Evolutionary conservation across 768 basidiomycete species (phyloP).

Genomic region (Xerocomus potaroensis): DNA sequence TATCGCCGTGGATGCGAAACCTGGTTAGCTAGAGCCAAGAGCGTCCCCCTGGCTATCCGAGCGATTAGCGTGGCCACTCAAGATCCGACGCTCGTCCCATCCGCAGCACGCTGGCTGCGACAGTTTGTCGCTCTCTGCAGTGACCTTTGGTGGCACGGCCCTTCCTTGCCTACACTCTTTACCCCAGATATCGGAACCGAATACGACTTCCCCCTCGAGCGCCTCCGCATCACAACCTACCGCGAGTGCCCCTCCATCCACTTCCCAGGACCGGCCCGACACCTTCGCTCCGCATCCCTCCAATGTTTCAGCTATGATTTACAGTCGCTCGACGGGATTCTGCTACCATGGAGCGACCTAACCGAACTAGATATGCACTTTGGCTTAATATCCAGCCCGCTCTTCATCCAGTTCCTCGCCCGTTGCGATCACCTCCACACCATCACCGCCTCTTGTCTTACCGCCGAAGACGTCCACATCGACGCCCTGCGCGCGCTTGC

Average conservation of each 20-base stretch:
- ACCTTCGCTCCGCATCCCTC: slow-evolving; percentile 18
- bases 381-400: slow-evolving; percentile 17
- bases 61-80: slow-evolving; percentile 9
- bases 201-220: slow-evolving; percentile 11
- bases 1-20: slow-evolving; percentile 20
- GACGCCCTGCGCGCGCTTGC: slow-evolving; percentile 4
- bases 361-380: slow-evolving; percentile 28
- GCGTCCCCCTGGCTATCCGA: slow-evolving; percentile 22
- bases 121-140: slow-evolving; percentile 19
- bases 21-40: slow-evolving; percentile 29
- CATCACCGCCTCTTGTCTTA: slow-evolving; percentile 23
- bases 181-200: background rate
- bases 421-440: slow-evolving; percentile 20
- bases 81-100: slow-evolving; percentile 2
- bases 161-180: slow-evolving; percentile 21
- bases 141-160: slow-evolving; percentile 33
- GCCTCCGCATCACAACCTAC: slow-evolving; percentile 19
- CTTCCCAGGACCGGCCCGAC: slow-evolving; percentile 13
- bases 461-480: slow-evolving; percentile 16
- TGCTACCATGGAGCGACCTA: slow-evolving; percentile 26
- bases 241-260: slow-evolving; percentile 10
- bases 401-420: slow-evolving; percentile 22
- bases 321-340: slow-evolving; percentile 20
- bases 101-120: slow-evolving; percentile 19
- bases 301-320: slow-evolving; percentile 20